These are phyloP conservation scores for Vigna mungo DNA, from an alignment of 306 rosid species.

Conservation along the genomic window DNA sequence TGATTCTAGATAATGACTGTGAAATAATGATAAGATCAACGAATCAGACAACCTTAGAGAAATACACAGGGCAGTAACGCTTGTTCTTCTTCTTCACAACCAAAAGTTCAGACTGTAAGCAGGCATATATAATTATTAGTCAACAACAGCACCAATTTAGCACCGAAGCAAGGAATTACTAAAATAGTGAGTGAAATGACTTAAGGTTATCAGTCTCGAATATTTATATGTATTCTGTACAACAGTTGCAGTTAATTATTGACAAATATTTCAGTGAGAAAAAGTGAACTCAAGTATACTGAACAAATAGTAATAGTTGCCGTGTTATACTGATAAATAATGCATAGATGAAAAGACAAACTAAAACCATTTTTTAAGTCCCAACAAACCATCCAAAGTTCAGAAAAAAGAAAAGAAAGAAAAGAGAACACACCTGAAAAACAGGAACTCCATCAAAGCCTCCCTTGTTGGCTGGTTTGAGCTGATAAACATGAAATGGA, in stretches of 20 bases:
- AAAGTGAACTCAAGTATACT: slow-evolving; percentile 11
- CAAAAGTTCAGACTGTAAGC: slow-evolving; percentile 88
- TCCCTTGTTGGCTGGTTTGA: slow-evolving; percentile 62
- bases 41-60: slow-evolving; percentile 76
- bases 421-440: slow-evolving; percentile 76
- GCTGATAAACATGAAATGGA: slow-evolving; percentile 55
- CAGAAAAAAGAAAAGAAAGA: slow-evolving; percentile 28
- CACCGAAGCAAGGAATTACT: not conserved
- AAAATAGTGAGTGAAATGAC: slow-evolving; percentile 20
- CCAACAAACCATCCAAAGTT: slow-evolving; percentile 24
- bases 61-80: slow-evolving; percentile 94
- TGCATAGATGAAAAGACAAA: not conserved
- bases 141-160: slow-evolving; percentile 36
- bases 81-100: slow-evolving; percentile 87
- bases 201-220: slow-evolving; percentile 16
- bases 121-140: slow-evolving; percentile 41
- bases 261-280: slow-evolving; percentile 16
- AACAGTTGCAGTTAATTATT: slow-evolving; percentile 5
- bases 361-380: not conserved
- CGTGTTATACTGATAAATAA: slow-evolving; percentile 21
- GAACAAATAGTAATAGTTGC: not conserved
- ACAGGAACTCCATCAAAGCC: slow-evolving; percentile 97
- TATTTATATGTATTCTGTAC: not conserved
- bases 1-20: slow-evolving; percentile 28
- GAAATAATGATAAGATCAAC: slow-evolving; percentile 32